Evolutionary conservation across 202 grass and related monocot species (phyloP).

Genomic region (Bolboschoenoplectus hybrid): DNA sequence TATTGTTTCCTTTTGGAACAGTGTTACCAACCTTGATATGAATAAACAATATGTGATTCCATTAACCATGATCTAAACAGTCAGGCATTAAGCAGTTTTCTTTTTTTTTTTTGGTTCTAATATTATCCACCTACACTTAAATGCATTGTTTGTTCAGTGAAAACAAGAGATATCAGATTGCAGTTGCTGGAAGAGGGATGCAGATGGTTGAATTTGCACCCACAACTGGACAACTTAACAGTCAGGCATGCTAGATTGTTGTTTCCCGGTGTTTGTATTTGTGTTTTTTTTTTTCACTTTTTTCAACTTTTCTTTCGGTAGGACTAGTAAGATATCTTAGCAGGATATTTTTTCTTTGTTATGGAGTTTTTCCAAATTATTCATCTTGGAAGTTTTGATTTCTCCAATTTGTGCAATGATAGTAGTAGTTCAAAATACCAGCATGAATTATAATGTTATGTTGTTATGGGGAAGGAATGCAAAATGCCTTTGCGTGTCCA

Average conservation of each 20-base stretch:
- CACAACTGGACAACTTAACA: neutral
- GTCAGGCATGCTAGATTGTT: neutral
- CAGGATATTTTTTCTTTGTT: neutral
- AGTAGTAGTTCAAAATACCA: neutral
- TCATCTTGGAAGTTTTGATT: constrained; percentile 6
- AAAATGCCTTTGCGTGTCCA: neutral
- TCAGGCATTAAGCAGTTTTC: neutral
- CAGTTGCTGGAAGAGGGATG: constrained; percentile 82
- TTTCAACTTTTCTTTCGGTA: neutral
- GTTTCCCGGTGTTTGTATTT: neutral
- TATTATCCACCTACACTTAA: neutral
- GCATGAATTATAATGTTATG: neutral
- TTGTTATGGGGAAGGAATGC: neutral
- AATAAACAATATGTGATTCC: neutral
- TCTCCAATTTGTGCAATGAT: neutral
- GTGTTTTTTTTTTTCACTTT: neutral
- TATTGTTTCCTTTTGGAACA: neutral
- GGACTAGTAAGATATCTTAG: neutral
- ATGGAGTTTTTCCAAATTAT: neutral
- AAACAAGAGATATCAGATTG: constrained; percentile 59
- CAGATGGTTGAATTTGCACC: constrained; percentile 78
- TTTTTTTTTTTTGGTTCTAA: neutral
- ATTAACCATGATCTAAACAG: neutral
- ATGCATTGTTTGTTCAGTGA: constrained; percentile 41
- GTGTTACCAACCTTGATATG: neutral